Evolutionary conservation across 345 rosid species (phyloP).

Genomic region (Pseudoturritis turrita): DNA sequence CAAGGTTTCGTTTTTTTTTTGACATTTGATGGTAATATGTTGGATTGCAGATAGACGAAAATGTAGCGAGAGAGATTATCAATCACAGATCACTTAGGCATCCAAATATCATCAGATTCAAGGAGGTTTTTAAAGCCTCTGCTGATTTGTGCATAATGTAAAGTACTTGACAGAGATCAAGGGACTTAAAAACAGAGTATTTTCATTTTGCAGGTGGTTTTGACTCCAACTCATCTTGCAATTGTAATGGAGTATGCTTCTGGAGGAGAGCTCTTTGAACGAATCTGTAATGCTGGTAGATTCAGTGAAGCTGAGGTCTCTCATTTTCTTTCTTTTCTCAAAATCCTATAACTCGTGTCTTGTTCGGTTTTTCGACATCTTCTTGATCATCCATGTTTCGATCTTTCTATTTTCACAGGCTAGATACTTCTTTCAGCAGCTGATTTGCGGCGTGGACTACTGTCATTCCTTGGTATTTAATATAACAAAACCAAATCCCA

Average conservation of each 20-base stretch:
- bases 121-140: constrained; percentile 45
- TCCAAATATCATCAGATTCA: constrained; percentile 87
- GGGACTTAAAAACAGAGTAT: background rate
- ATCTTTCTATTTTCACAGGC: constrained; percentile 42
- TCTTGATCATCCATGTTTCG: background rate
- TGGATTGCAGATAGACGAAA: constrained; percentile 68
- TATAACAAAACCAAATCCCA: background rate
- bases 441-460: constrained; percentile 74
- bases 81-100: constrained; percentile 92
- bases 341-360: constrained; percentile 2
- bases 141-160: background rate
- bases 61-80: constrained; percentile 91
- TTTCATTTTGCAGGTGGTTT: constrained; percentile 44
- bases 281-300: constrained; percentile 85
- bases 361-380: background rate
- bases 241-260: constrained; percentile 95
- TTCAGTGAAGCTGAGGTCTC: constrained; percentile 95
- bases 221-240: constrained; percentile 84
- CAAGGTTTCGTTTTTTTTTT: background rate
- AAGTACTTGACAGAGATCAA: background rate
- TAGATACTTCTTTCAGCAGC: constrained; percentile 93
- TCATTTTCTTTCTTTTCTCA: background rate
- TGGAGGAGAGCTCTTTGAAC: constrained; percentile 88
- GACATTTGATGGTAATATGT: background rate
- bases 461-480: constrained; percentile 72